phyloP scores from a whole-genome alignment of 345 rosid genomes.

The Lepidium africanum region DNA sequence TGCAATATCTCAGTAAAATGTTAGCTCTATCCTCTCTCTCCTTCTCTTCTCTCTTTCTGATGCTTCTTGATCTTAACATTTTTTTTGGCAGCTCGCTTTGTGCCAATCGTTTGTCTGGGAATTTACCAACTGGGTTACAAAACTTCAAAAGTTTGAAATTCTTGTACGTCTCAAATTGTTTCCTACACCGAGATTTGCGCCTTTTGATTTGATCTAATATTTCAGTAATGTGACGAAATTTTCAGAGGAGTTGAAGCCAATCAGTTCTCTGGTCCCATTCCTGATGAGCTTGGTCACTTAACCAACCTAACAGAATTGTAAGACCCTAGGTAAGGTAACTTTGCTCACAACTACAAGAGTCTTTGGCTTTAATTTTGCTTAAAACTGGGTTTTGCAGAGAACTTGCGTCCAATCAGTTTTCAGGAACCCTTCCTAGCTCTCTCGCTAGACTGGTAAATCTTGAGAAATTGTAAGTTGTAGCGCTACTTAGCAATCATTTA shows the following conservation, averaged over 20 bases:
- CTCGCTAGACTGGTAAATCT: constrained; percentile 31
- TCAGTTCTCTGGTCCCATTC: constrained; percentile 41
- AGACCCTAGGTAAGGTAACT: neutral
- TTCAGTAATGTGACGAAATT: neutral
- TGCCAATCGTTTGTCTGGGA: constrained; percentile 43
- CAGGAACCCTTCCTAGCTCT: constrained; percentile 33
- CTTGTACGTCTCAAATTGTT: constrained; percentile 29
- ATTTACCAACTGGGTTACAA: constrained; percentile 39
- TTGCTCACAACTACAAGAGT: neutral
- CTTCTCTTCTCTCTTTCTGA: neutral
- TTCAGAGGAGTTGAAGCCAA: constrained; percentile 50
- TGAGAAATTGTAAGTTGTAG: constrained; percentile 4
- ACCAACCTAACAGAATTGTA: constrained; percentile 38
- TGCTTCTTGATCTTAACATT: neutral
- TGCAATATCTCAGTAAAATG: constrained; percentile 31
- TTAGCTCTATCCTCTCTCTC: constrained; percentile 14
- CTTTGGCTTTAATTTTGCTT: neutral
- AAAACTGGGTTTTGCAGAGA: constrained; percentile 20
- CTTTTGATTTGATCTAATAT: neutral
- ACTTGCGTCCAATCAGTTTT: constrained; percentile 34
- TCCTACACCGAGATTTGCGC: neutral
- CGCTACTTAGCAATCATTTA: neutral
- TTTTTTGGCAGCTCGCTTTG: constrained; percentile 30
- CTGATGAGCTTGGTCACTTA: constrained; percentile 44
- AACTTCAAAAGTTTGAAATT: constrained; percentile 32